Evolutionary conservation across 805 yeast species (phyloP).

Genomic region (Candida montana): DNA sequence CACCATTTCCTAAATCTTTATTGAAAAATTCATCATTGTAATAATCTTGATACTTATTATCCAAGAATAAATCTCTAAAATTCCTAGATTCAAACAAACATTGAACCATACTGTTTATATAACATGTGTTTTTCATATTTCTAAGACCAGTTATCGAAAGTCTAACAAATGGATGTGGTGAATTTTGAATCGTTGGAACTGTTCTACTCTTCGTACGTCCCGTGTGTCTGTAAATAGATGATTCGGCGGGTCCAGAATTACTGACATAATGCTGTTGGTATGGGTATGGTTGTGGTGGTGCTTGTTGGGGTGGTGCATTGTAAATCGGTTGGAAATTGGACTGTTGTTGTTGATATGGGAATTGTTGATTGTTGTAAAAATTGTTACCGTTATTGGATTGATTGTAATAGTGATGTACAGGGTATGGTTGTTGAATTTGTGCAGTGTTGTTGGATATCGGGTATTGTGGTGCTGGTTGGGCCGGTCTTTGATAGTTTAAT

Average conservation of each 20-base stretch:
- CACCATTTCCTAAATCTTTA: too few relatives aligned
- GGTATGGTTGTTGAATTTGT: slow-evolving; percentile 4
- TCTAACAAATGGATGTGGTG: slow-evolving; percentile 34
- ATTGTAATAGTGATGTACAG: slow-evolving; percentile 5
- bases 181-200: slow-evolving; percentile 35
- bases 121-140: slow-evolving; percentile 71
- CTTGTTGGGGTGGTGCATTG: slow-evolving; percentile 7
- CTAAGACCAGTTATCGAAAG: slow-evolving; percentile 54
- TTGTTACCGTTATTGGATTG: slow-evolving; percentile 1
- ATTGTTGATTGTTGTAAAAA: not conserved
- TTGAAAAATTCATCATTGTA: slow-evolving; percentile 29
- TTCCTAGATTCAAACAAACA: slow-evolving; percentile 51
- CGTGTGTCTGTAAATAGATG: slow-evolving; percentile 2
- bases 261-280: not conserved
- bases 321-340: not conserved
- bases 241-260: too few relatives aligned
- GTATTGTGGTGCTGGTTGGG: slow-evolving; percentile 1
- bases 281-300: not conserved
- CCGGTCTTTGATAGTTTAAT: slow-evolving; percentile 2
- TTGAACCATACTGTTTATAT: slow-evolving; percentile 70
- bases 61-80: slow-evolving; percentile 45
- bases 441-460: not conserved
- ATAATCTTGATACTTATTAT: slow-evolving; percentile 39
- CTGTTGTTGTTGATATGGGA: slow-evolving; percentile 3
- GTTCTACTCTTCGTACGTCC: slow-evolving; percentile 14